Evolutionary conservation across 129 eudicot genomes (phyloP).

Genomic region (Apium graveolens): DNA sequence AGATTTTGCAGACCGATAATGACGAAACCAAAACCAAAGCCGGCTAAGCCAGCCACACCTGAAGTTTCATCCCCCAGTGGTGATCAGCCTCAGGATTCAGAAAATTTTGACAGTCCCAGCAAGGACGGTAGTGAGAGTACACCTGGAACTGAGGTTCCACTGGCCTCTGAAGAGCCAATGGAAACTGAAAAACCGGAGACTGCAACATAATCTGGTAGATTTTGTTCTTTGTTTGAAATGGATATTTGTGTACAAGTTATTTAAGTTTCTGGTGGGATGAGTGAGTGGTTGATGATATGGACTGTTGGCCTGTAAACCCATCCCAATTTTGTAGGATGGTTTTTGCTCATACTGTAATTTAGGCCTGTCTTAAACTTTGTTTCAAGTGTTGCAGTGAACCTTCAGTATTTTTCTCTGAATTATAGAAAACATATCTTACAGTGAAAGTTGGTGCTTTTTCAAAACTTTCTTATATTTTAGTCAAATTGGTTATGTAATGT

Average conservation of each 20-base stretch:
- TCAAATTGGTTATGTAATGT: no score
- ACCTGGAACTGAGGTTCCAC: conserved; percentile 32
- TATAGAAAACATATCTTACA: not conserved
- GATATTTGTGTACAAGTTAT: conserved; percentile 25
- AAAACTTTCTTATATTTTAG: no score
- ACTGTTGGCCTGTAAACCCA: conserved; percentile 8
- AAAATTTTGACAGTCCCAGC: conserved; percentile 12
- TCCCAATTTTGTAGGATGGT: not conserved
- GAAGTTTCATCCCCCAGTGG: conserved; percentile 52
- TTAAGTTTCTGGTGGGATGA: conserved; percentile 16
- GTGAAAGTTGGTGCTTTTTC: not conserved
- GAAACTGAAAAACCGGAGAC: conserved; percentile 68
- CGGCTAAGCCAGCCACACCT: conserved; percentile 69
- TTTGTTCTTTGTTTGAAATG: conserved; percentile 11
- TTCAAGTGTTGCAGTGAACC: not conserved
- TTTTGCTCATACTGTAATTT: not conserved
- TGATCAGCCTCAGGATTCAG: conserved; percentile 32
- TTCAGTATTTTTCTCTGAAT: not conserved
- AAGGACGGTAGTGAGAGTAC: conserved; percentile 12
- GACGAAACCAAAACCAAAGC: conserved; percentile 76
- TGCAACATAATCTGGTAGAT: conserved; percentile 20
- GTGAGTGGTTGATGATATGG: not conserved
- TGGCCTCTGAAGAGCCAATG: conserved; percentile 50
- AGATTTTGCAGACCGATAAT: conserved; percentile 83
- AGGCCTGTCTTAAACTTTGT: not conserved